Percentiles rank a stretch among this genome's conserved stretches.
phyloP scores from a whole-genome alignment of 2,329 filamentous ascomycete genomes.

The Fusarium tricinctum region DNA sequence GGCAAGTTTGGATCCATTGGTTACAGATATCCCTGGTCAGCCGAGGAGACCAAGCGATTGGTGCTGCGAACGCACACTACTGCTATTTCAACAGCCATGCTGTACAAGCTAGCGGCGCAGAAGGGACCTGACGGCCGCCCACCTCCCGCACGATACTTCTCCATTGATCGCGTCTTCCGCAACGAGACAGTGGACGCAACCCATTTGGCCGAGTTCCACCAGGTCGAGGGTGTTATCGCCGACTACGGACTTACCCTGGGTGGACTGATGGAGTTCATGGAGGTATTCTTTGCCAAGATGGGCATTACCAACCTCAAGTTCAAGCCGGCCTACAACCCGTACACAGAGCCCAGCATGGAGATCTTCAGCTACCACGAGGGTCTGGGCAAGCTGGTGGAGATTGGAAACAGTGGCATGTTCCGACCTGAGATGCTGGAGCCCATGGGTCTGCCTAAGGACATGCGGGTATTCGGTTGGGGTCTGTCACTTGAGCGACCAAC shows the following conservation, averaged over 20 bases:
- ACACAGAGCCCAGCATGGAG: conserved; percentile 97
- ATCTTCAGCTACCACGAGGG: conserved; percentile 97
- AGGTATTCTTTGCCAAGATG: conserved; percentile 97
- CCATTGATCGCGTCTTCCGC: conserved; percentile 97
- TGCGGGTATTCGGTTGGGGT: conserved; percentile 95
- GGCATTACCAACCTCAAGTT: conserved; percentile 87
- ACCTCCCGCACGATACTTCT: conserved; percentile 91
- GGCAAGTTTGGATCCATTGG: conserved; percentile 96
- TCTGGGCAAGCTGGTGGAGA: conserved; percentile 92
- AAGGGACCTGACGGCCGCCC: conserved; percentile 78
- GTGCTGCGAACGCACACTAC: conserved; percentile 98
- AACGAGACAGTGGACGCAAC: conserved; percentile 98
- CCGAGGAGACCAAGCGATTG: conserved; percentile 86
- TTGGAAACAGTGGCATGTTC: conserved; percentile 99
- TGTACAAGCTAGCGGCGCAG: conserved; percentile 87
- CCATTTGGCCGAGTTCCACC: conserved; percentile 97
- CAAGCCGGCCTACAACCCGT: conserved; percentile 97
- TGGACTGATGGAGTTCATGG: conserved; percentile 92
- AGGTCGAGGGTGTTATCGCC: conserved; percentile 98
- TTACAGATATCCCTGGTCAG: conserved; percentile 94
- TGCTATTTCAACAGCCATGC: conserved; percentile 88
- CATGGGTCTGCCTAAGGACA: conserved; percentile 92
- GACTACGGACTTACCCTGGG: conserved; percentile 94
- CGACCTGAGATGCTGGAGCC: conserved; percentile 95
- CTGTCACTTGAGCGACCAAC: conserved; percentile 93